Evolutionary conservation across 495 filamentous ascomycete species (phyloP).

Genomic region (Niebla homalea): DNA sequence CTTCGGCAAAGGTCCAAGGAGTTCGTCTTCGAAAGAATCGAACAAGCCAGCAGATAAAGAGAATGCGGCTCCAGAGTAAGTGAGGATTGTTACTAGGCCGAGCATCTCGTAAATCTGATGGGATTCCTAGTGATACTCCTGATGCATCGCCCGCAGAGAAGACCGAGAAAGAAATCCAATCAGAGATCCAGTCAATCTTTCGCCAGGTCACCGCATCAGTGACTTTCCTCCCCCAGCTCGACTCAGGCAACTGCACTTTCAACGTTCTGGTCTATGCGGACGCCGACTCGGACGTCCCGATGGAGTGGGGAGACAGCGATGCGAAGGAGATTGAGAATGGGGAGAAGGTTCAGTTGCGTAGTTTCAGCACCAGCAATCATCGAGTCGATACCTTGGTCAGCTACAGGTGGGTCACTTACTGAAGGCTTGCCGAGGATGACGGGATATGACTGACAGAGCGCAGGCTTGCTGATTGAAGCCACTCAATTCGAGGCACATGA

Average conservation of each 20-base stretch:
- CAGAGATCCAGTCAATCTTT: constrained; percentile 90
- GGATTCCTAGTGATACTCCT: constrained; percentile 5
- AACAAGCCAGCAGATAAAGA: constrained; percentile 45
- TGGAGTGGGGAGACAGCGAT: constrained; percentile 98
- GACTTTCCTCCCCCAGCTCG: constrained; percentile 86
- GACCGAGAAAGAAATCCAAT: constrained; percentile 83
- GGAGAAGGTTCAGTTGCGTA: constrained; percentile 88
- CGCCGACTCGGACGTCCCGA: constrained; percentile 87
- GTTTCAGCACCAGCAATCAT: constrained; percentile 90
- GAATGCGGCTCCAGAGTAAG: constrained; percentile 44
- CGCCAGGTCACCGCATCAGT: constrained; percentile 96
- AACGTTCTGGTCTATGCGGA: constrained; percentile 97
- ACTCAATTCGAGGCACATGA: neutral
- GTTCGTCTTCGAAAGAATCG: constrained; percentile 29
- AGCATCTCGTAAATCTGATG: neutral
- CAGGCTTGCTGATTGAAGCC: constrained; percentile 6
- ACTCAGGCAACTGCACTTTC: constrained; percentile 81
- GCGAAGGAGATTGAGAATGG: constrained; percentile 94
- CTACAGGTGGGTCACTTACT: constrained; percentile 40
- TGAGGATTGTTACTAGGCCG: neutral
- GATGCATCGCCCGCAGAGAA: constrained; percentile 44
- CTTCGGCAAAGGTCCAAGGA: constrained; percentile 43
- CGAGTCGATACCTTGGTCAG: constrained; percentile 88
- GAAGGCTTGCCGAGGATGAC: neutral
- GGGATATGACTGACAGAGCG: too few relatives aligned